phyloP scores from a whole-genome alignment of 139 green algal species.

The Chlamydomonas sp. region DNA sequence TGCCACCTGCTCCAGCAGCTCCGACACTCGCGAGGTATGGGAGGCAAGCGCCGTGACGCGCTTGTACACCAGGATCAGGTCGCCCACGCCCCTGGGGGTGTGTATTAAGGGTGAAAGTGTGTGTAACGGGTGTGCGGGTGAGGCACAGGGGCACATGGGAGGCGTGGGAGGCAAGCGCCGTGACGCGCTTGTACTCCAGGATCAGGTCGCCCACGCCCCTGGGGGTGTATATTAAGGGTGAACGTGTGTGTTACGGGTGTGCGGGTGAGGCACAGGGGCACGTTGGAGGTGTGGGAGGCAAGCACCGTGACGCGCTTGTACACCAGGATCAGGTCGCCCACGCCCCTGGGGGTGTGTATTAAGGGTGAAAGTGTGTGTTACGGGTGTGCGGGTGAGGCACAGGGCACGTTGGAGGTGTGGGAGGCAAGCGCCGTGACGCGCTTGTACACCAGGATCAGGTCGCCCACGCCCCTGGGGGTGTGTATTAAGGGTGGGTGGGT shows the following conservation, averaged over 20 bases:
- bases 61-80: conserved; percentile 98
- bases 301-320: conserved; percentile 96
- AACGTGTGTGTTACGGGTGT: too few species aligned
- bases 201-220: conserved; percentile 94
- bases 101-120: too few species aligned
- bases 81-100: conserved; percentile 79
- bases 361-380: too few species aligned
- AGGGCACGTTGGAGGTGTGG: conserved; percentile 88
- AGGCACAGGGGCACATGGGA: conserved; percentile 85
- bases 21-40: conserved; percentile 88
- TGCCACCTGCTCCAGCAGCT: conserved; percentile 91
- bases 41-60: conserved; percentile 88
- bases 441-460: conserved; percentile 98
- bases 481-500: too few species aligned
- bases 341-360: conserved; percentile 58
- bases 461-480: conserved; percentile 79
- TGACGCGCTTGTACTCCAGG: conserved; percentile 96
- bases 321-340: conserved; percentile 95
- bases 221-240: too few species aligned
- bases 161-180: conserved; percentile 88
- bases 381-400: too few species aligned
- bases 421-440: conserved; percentile 88
- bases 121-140: too few species aligned
- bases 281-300: conserved; percentile 87
- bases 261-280: too few species aligned